phyloP scores from a whole-genome alignment of 2,329 filamentous ascomycete genomes.

The Trichoderma guizhouense region DNA sequence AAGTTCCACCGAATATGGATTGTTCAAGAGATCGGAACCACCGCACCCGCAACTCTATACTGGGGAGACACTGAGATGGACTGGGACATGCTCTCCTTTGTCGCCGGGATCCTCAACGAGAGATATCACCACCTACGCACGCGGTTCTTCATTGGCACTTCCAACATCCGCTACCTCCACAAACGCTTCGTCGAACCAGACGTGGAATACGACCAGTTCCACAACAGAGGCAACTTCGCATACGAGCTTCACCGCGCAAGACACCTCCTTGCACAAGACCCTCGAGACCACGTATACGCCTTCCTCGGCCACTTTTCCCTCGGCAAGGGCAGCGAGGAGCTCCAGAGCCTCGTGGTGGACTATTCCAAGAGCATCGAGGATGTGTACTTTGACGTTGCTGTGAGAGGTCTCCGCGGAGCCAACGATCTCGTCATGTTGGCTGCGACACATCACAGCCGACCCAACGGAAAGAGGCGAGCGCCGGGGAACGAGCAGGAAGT shows the following conservation, averaged over 20 bases:
- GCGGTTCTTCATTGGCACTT: slow-evolving; percentile 31
- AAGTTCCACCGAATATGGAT: slow-evolving; percentile 38
- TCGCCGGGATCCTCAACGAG: slow-evolving; percentile 32
- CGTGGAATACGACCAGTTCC: slow-evolving; percentile 25
- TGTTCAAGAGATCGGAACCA: slow-evolving; percentile 37
- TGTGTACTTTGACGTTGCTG: slow-evolving; percentile 33
- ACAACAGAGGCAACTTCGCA: slow-evolving; percentile 35
- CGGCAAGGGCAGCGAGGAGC: slow-evolving; percentile 22
- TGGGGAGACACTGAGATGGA: slow-evolving; percentile 34
- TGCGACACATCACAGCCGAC: slow-evolving; percentile 24
- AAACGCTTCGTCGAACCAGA: slow-evolving; percentile 34
- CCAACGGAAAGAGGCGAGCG: neutral
- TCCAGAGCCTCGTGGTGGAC: slow-evolving; percentile 28
- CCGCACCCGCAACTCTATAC: slow-evolving; percentile 32
- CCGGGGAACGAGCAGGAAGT: neutral
- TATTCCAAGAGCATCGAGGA: slow-evolving; percentile 32
- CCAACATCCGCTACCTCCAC: slow-evolving; percentile 34
- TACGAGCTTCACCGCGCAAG: slow-evolving; percentile 37
- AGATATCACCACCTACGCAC: slow-evolving; percentile 32
- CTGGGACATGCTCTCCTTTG: slow-evolving; percentile 33
- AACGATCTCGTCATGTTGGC: slow-evolving; percentile 31
- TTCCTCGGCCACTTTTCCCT: slow-evolving; percentile 37
- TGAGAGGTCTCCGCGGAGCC: slow-evolving; percentile 29
- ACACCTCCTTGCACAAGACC: slow-evolving; percentile 32
- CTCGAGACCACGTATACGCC: slow-evolving; percentile 35